Evolutionary conservation across 1,139 yeast species (phyloP), one percentile per base, ranked within the genome.

Genomic region (Komagataea norvegica): DNA sequence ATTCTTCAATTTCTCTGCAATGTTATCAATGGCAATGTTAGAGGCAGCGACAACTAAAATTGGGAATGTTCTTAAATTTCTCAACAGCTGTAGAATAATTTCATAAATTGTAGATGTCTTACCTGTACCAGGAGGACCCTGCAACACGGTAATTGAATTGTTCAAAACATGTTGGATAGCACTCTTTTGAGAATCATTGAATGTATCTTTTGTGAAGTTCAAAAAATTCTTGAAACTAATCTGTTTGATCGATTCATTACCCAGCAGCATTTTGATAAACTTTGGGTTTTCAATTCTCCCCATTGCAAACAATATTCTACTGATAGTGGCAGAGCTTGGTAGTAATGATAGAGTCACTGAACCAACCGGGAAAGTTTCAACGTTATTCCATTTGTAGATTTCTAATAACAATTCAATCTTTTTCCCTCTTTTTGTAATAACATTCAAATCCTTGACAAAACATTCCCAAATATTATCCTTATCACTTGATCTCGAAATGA

Each of bases 1-100:
- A 45, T 74, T 73, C 29, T 68, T 66, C 42, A 80, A 63, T 51
- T 80, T 79, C 51, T 80, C 88, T 0, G 87, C 88, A 56, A 80
- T 79, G 49, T 80, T 80, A 54, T 80, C 89, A 50, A 80, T 79
- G 2, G 89, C 88, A 54, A 80, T 77, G 51, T 80, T 80, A 1
- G 87, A 79, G 1, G 86, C 84, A 0, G 89, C 88, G 37, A 79
- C 86, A 37, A 81, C 86, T 42, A 79, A 63, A 29, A 80, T 77
- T 3, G 89, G 88, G 49, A 64, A 74, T 0, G 79, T 71, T 47
- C 73, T 68, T 46, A 75, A 63, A 36, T 73, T 71, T 29, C 68
- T 70, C 29, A 78, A 61, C 44, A 80, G 61, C 54, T 80, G 86
- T 40, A 77, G 59, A 42, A 81, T 75, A 40, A 80, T 75, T 56